phyloP scores from a whole-genome alignment of 2,329 filamentous ascomycete genomes.

The Colletotrichum eleusines region DNA sequence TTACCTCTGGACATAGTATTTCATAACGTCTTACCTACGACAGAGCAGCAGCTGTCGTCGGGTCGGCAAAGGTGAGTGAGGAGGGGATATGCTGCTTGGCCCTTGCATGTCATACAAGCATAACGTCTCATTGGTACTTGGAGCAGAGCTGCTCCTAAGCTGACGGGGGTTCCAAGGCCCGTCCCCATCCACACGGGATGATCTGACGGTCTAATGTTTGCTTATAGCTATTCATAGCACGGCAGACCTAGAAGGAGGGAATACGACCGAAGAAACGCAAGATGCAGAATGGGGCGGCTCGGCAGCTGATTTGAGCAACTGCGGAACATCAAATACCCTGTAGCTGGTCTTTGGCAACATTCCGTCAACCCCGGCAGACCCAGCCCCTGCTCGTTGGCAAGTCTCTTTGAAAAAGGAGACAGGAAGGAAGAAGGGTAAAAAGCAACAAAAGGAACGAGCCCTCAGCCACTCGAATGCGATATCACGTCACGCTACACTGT shows the following conservation, averaged over 20 bases:
- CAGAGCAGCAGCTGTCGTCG: not conserved
- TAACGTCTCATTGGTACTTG: constrained; percentile 8
- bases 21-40: too few relatives aligned
- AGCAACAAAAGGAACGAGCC: not conserved
- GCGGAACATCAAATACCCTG: not conserved
- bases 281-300: not conserved
- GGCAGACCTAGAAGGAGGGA: not conserved
- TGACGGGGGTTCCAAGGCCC: constrained; percentile 9
- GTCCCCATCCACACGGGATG: constrained; percentile 13
- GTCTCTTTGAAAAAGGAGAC: not conserved
- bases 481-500: not conserved
- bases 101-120: constrained; percentile 1
- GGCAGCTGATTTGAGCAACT: not conserved
- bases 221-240: constrained; percentile 18
- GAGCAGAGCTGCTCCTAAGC: not conserved
- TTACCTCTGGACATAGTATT: too few relatives aligned
- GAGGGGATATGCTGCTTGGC: constrained; percentile 10
- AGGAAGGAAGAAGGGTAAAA: not conserved
- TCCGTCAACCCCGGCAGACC: not conserved
- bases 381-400: not conserved
- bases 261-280: too few relatives aligned
- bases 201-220: constrained; percentile 4
- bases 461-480: not conserved
- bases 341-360: not conserved
- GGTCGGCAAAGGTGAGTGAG: too few relatives aligned